phyloP scores from a whole-genome alignment of 257 asterid genomes.

The Handroanthus guayacan region DNA sequence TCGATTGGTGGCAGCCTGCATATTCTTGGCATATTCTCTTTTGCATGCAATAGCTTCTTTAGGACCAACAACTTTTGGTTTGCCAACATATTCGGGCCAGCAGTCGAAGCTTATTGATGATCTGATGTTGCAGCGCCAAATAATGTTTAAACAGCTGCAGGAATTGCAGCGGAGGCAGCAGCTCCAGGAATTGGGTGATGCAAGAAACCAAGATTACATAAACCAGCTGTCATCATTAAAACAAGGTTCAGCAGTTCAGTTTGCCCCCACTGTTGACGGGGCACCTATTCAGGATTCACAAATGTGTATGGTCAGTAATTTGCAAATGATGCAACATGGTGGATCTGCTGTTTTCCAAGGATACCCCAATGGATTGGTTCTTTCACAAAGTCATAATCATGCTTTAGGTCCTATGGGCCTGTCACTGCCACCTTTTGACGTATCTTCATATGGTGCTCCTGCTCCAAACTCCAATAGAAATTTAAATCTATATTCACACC shows the following conservation, averaged over 20 bases:
- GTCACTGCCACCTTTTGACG: conserved; percentile 46
- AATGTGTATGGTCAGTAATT: conserved; percentile 44
- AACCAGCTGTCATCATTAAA: conserved; percentile 45
- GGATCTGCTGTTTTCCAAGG: conserved; percentile 46
- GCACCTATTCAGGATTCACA: conserved; percentile 55
- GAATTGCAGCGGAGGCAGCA: conserved; percentile 64
- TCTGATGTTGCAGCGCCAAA: conserved; percentile 66
- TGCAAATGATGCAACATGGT: conserved; percentile 50
- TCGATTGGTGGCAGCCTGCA: background rate
- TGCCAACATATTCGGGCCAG: conserved; percentile 30
- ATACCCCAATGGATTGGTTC: conserved; percentile 49
- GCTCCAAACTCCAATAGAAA: conserved; percentile 40
- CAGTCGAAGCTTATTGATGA: conserved; percentile 20
- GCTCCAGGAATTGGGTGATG: conserved; percentile 51
- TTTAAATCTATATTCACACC: conserved; percentile 25
- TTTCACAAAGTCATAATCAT: conserved; percentile 54
- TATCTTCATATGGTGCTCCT: conserved; percentile 48
- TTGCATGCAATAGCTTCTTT: conserved; percentile 23
- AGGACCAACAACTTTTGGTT: conserved; percentile 29
- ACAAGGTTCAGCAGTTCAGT: conserved; percentile 49
- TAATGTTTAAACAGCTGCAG: conserved; percentile 64
- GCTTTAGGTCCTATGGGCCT: conserved; percentile 41
- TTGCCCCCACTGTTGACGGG: conserved; percentile 42
- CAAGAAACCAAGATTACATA: conserved; percentile 48
- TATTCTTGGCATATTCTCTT: conserved; percentile 8